phyloP scores from a whole-genome alignment of 805 yeast species.

The Debaryomyces maramus region DNA sequence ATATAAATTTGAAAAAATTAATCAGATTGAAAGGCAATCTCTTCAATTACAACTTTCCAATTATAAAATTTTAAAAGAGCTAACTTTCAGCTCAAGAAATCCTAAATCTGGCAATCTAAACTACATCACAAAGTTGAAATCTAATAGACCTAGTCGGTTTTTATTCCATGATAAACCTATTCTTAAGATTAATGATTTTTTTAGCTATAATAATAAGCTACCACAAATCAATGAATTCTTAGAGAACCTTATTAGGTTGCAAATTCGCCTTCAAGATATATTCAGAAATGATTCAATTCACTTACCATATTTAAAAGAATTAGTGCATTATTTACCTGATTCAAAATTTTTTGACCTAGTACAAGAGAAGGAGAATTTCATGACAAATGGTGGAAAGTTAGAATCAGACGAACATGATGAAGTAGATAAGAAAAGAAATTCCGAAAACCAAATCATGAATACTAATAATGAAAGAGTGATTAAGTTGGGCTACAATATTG shows the following conservation, averaged over 20 bases:
- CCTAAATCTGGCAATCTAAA: not conserved
- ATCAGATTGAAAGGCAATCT: constrained; percentile 26
- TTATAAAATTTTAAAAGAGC: constrained; percentile 27
- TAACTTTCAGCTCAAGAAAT: constrained; percentile 16
- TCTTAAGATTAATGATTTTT: constrained; percentile 25
- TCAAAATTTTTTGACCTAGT: constrained; percentile 27
- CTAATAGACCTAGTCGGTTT: constrained; percentile 3
- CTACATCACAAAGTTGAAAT: constrained; percentile 3
- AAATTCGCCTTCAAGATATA: constrained; percentile 17
- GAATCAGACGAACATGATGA: constrained; percentile 5
- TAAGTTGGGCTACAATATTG: constrained; percentile 30
- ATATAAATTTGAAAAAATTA: constrained; percentile 10
- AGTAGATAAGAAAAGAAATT: constrained; percentile 6
- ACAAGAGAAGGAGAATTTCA: constrained; percentile 31
- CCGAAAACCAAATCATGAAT: not conserved
- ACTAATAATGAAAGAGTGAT: constrained; percentile 24
- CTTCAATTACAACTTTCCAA: constrained; percentile 21
- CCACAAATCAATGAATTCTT: constrained; percentile 30
- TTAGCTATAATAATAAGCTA: constrained; percentile 23
- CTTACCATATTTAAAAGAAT: constrained; percentile 28
- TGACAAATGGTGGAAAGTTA: constrained; percentile 13
- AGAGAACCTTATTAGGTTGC: constrained; percentile 27
- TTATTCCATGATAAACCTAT: constrained; percentile 28
- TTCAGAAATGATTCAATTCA: constrained; percentile 15
- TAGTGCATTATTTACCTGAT: constrained; percentile 21